Evolutionary conservation across 1,284 basidiomycete species (phyloP), one percentile per base, ranked within the genome.

Genomic region (Heterobasidion occidentale): DNA sequence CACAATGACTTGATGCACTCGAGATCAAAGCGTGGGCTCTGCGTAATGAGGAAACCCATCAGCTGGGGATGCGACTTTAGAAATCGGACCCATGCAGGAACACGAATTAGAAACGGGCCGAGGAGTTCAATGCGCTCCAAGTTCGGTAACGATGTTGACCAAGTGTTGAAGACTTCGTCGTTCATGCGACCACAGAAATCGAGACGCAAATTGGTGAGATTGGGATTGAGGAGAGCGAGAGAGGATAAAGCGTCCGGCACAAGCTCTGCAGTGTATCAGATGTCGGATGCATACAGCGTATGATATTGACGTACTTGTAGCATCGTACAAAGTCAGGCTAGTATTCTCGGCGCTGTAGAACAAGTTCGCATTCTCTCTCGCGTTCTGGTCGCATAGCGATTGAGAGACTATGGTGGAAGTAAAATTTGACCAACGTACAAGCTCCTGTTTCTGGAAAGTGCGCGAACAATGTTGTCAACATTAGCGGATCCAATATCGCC

Each of bases 131-230:
- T 65, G 20, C 80, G 80, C 17, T 73, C 78, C 42, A 99, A 81
- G 8, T 81, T 68, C 1, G 81, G 81, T 27, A 98, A 77, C 2
- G 80, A 78, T 7, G 70, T 76, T 11, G 77, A 77, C 81, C 92
- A 94, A 1, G 78, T 71, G 11, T 73, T 68, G 44, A 98, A 71
- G 19, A 88, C 84, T 0, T 77, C 70, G 59, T 90, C 83, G 62
- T 89, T 80, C 58, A 98, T 79, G 54, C 88, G 86, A 8, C 96
- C 97, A 63, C 95, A 98, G 62, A 87, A 86, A 64, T 94, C 89
- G 17, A 99, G 82, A 0, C 86, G 83, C 12, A 97, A 77, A 15
- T 74, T 74, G 2, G 83, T 80, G 34, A 98, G 77, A 63, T 88
- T 90, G 2, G 92, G 91, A 64, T 93, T 95, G 42, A 96, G 81